These are phyloP conservation scores for Apiospora kogelbergensis DNA, from an alignment of 2,329 filamentous ascomycete species.

Conservation along the genomic window DNA sequence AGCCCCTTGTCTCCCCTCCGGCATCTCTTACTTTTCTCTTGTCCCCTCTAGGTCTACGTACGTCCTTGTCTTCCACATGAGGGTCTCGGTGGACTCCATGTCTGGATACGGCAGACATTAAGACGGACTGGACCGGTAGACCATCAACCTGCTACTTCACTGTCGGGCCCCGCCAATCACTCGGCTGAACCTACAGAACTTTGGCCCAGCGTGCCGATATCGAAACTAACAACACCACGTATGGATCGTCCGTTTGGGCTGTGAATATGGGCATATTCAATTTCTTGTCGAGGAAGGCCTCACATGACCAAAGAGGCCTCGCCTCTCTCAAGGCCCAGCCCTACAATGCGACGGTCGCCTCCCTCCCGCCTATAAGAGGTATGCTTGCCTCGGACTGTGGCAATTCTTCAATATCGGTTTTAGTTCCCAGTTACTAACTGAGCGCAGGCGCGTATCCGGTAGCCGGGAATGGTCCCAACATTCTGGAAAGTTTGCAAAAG, in stretches of 20 bases:
- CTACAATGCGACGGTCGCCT: slow-evolving; percentile 38
- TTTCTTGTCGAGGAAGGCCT: slow-evolving; percentile 32
- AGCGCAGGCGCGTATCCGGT: slow-evolving; percentile 39
- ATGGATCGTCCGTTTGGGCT: neutral
- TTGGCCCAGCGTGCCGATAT: neutral
- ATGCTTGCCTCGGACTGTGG: slow-evolving; percentile 23
- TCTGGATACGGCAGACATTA: neutral
- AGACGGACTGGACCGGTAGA: neutral
- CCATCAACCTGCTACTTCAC: neutral
- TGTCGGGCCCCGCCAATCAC: neutral
- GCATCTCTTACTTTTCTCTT: neutral
- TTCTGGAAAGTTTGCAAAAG: slow-evolving; percentile 36
- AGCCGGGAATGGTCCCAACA: slow-evolving; percentile 39
- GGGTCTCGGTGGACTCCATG: neutral
- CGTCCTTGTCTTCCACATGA: neutral
- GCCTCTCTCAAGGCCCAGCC: slow-evolving; percentile 33
- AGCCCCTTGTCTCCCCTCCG: neutral
- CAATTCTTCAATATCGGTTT: slow-evolving; percentile 18
- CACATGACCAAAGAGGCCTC: slow-evolving; percentile 15
- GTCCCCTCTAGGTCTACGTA: neutral
- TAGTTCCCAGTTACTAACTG: slow-evolving; percentile 15
- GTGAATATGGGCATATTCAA: slow-evolving; percentile 35
- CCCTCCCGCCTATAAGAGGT: slow-evolving; percentile 37
- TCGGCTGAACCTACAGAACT: neutral
- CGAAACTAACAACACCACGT: neutral